Evolutionary conservation across 2,329 filamentous ascomycete genomes (phyloP).

Genomic region (Exserohilum turcica): DNA sequence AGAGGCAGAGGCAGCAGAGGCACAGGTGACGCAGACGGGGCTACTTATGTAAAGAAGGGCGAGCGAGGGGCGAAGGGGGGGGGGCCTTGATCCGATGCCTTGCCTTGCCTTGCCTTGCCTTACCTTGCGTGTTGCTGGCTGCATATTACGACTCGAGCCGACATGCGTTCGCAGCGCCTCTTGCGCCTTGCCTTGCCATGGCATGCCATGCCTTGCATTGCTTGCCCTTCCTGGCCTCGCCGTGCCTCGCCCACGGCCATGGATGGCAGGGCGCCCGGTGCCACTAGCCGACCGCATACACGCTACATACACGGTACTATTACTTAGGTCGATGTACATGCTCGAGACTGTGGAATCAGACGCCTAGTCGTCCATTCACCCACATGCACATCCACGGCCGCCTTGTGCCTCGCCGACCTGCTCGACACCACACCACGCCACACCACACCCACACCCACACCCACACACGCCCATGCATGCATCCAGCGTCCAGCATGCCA

Average conservation of each 20-base stretch:
- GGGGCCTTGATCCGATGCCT: slow-evolving; percentile 7
- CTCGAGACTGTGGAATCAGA: too few relatives aligned
- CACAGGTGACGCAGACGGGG: slow-evolving; percentile 20
- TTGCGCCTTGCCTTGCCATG: not conserved
- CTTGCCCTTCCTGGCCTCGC: too few relatives aligned
- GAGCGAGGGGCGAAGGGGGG: not conserved
- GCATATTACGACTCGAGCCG: slow-evolving; percentile 27
- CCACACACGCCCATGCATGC: too few relatives aligned
- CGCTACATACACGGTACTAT: slow-evolving; percentile 16
- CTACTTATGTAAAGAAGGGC: slow-evolving; percentile 22
- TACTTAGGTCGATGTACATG: too few relatives aligned
- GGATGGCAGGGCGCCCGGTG: slow-evolving; percentile 11
- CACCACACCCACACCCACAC: too few relatives aligned
- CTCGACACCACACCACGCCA: too few relatives aligned
- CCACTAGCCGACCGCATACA: slow-evolving; percentile 14
- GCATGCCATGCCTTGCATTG: too few relatives aligned
- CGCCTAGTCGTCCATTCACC: too few relatives aligned
- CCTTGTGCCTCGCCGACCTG: too few relatives aligned
- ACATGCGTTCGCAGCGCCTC: slow-evolving; percentile 23
- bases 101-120: not conserved
- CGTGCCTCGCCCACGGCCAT: too few relatives aligned
- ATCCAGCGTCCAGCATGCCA: too few relatives aligned
- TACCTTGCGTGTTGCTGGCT: slow-evolving; percentile 9
- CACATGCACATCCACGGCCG: too few relatives aligned
- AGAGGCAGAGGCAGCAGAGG: not conserved